Conservation (phyloP, 495 filamentous ascomycete species). For the Podospora australis region DNA sequence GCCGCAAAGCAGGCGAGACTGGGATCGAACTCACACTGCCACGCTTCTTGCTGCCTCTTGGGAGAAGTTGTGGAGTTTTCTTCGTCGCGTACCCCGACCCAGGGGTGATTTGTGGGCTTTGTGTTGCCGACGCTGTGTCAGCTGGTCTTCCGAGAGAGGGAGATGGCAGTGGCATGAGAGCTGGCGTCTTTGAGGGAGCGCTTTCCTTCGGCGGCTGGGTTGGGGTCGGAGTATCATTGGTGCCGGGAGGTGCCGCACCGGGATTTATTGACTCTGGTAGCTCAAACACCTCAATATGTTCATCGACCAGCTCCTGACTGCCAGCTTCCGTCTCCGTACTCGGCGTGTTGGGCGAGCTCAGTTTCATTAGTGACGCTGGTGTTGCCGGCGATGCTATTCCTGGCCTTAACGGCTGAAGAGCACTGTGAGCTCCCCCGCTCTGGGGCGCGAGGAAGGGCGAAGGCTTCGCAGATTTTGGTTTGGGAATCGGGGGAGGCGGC, state of each 20-base stretch:
- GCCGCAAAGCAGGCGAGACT: slow-evolving; percentile 72
- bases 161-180: slow-evolving; percentile 41
- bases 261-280: slow-evolving; percentile 55
- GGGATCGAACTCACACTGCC: slow-evolving; percentile 70
- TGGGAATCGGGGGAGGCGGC: slow-evolving; percentile 52
- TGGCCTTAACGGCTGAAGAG: slow-evolving; percentile 18
- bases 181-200: slow-evolving; percentile 27
- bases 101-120: slow-evolving; percentile 48
- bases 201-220: slow-evolving; percentile 27
- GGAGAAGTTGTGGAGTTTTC: slow-evolving; percentile 41
- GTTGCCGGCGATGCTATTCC: slow-evolving; percentile 57
- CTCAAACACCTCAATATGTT: slow-evolving; percentile 60
- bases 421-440: slow-evolving; percentile 14
- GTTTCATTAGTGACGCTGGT: slow-evolving; percentile 77
- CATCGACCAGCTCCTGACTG: slow-evolving; percentile 35
- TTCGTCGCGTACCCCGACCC: slow-evolving; percentile 28
- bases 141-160: slow-evolving; percentile 37
- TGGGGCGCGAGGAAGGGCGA: slow-evolving; percentile 46
- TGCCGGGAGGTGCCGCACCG: slow-evolving; percentile 40
- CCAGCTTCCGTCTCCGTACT: slow-evolving; percentile 23
- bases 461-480: slow-evolving; percentile 37
- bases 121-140: slow-evolving; percentile 35
- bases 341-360: slow-evolving; percentile 38
- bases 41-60: slow-evolving; percentile 59
- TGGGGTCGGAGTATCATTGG: slow-evolving; percentile 23